phyloP scores from a whole-genome alignment of 1,284 basidiomycete genomes.

The Cutaneotrichosporon sp. region DNA sequence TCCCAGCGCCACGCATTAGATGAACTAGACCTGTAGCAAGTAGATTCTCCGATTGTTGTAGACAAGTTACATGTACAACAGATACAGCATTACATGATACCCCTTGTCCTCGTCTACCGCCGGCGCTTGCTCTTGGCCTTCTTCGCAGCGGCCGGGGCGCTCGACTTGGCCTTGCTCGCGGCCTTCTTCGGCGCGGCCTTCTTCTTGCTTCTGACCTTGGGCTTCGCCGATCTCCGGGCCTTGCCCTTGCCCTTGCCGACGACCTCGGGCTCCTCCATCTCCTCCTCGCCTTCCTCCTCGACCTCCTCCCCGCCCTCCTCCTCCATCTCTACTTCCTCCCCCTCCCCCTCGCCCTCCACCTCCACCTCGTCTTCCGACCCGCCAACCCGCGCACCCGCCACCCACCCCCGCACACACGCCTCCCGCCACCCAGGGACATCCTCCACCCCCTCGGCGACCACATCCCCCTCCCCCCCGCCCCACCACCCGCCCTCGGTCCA shows the following conservation, averaged over 20 bases:
- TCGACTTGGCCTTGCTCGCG: slow-evolving; percentile 1
- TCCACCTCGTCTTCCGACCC: slow-evolving; percentile 15
- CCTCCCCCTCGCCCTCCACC: slow-evolving; percentile 17
- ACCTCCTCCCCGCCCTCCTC: slow-evolving; percentile 12
- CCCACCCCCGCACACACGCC: slow-evolving; percentile 39
- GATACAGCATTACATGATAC: not conserved
- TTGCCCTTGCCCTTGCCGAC: slow-evolving; percentile 5
- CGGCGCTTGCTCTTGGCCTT: slow-evolving; percentile 10
- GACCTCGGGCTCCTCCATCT: not conserved
- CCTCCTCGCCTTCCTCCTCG: not conserved
- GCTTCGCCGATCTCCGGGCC: not conserved
- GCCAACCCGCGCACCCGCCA: slow-evolving; percentile 28
- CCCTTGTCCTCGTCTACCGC: not conserved
- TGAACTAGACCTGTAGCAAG: not conserved
- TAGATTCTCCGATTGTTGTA: slow-evolving; percentile 4
- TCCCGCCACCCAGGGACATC: slow-evolving; percentile 42
- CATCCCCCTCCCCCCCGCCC: slow-evolving; percentile 45
- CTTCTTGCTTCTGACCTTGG: slow-evolving; percentile 6
- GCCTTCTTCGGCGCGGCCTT: not conserved
- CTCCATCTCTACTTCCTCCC: slow-evolving; percentile 23
- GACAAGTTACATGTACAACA: slow-evolving; percentile 10
- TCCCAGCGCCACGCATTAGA: not conserved
- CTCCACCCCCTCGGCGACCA: slow-evolving; percentile 37
- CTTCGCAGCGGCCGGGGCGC: slow-evolving; percentile 1
- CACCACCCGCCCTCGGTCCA: slow-evolving; percentile 41